Evolutionary conservation across 164 flowering plant genomes (phyloP).

Genomic region (Annona squamosa): DNA sequence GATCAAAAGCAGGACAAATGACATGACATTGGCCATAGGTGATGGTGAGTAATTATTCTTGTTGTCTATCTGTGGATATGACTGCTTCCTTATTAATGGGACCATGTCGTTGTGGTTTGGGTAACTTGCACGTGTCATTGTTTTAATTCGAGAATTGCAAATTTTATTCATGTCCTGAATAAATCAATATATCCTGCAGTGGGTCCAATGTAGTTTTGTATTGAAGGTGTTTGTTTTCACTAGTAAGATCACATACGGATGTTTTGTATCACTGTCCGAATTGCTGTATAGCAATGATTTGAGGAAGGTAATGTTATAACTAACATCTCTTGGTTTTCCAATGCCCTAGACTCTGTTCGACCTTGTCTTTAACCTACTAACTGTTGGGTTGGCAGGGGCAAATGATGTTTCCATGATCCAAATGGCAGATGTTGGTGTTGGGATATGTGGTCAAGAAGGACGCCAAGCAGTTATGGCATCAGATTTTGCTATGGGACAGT

Average conservation of each 20-base stretch:
- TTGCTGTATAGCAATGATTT: background rate
- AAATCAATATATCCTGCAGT: background rate
- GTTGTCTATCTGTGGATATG: background rate
- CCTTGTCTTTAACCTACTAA: background rate
- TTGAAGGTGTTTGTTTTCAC: background rate
- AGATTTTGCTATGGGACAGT: slow-evolving; percentile 98
- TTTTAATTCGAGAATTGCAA: background rate
- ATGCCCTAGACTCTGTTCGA: background rate
- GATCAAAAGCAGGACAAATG: slow-evolving; percentile 77
- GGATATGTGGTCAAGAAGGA: slow-evolving; percentile 94
- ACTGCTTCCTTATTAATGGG: background rate
- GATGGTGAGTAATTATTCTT: slow-evolving; percentile 60
- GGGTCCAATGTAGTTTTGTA: background rate
- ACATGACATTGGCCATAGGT: slow-evolving; percentile 91
- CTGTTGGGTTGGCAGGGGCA: slow-evolving; percentile 48
- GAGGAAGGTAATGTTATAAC: background rate
- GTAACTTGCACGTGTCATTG: background rate
- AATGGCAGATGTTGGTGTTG: slow-evolving; percentile 99
- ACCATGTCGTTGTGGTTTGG: background rate
- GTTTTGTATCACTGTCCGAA: background rate
- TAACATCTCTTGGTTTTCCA: background rate
- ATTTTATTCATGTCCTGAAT: background rate
- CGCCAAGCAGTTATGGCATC: slow-evolving; percentile 99
- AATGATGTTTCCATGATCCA: slow-evolving; percentile 98
- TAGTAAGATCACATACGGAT: background rate